Percentiles rank a stretch among this genome's conserved stretches.
These are phyloP conservation scores for Alternaria sp. DNA, from an alignment of 2,329 filamentous ascomycete genomes.

Conservation along the genomic window DNA sequence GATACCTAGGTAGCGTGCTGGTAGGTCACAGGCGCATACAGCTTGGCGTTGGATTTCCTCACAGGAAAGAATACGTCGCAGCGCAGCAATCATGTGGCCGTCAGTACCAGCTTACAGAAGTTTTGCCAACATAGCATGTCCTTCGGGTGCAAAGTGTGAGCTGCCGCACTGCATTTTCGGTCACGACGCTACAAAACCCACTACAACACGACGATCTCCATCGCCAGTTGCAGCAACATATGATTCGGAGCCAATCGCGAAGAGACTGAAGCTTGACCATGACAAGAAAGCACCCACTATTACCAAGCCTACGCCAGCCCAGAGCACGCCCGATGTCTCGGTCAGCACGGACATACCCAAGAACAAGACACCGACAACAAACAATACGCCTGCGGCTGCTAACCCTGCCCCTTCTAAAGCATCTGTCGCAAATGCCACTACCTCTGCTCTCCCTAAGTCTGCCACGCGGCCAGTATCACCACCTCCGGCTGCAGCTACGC, in stretches of 20 bases:
- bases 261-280: constrained; percentile 42
- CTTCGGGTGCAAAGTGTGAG: constrained; percentile 56
- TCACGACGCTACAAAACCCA: constrained; percentile 50
- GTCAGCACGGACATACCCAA: constrained; percentile 33
- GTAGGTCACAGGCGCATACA: constrained; percentile 16
- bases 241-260: constrained; percentile 26
- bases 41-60: constrained; percentile 9
- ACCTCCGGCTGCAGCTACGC: constrained; percentile 27
- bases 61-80: constrained; percentile 9
- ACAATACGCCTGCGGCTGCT: constrained; percentile 6
- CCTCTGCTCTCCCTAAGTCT: constrained; percentile 23
- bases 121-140: constrained; percentile 53
- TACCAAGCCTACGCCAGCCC: not conserved
- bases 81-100: constrained; percentile 36
- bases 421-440: constrained; percentile 5
- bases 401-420: constrained; percentile 4
- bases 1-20: not conserved
- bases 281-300: constrained; percentile 11
- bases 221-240: not conserved
- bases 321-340: constrained; percentile 25
- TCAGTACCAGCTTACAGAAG: constrained; percentile 31
- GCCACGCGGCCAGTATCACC: constrained; percentile 42
- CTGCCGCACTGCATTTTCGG: constrained; percentile 66
- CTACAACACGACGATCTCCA: constrained; percentile 1
- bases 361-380: constrained; percentile 10